Conservation (phyloP, 306 rosid genomes). For the Cicer judaicum region DNA sequence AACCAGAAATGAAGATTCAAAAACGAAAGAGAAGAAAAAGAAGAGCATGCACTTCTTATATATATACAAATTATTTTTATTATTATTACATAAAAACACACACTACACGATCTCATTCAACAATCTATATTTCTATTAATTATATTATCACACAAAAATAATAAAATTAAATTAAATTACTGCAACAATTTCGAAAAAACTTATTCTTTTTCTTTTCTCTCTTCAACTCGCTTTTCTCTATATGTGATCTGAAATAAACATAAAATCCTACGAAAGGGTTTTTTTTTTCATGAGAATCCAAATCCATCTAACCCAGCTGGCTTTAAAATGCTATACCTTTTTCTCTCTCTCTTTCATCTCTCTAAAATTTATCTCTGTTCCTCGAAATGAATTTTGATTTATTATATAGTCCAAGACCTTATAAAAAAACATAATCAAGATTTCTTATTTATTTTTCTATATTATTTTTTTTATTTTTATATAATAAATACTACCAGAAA, state of each 20-base stretch:
- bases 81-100: constrained; percentile 26
- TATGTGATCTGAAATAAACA: constrained; percentile 42
- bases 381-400: not conserved
- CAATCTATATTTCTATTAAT: constrained; percentile 34
- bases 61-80: not conserved
- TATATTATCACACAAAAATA: constrained; percentile 3
- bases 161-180: constrained; percentile 26
- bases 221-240: constrained; percentile 16
- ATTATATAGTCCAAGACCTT: constrained; percentile 5
- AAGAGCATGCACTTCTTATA: constrained; percentile 35
- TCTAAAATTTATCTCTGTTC: constrained; percentile 37
- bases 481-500: no score
- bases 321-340: constrained; percentile 35
- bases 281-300: constrained; percentile 36
- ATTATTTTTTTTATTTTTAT: no score
- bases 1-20: constrained; percentile 45
- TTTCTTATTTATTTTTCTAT: not conserved
- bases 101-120: constrained; percentile 49
- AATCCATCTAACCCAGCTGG: constrained; percentile 51
- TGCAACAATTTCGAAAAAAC: constrained; percentile 4
- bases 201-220: constrained; percentile 17
- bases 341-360: constrained; percentile 26
- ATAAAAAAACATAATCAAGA: not conserved
- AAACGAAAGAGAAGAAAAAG: constrained; percentile 22
- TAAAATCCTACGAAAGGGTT: constrained; percentile 29